These are phyloP conservation scores for Neofusicoccum sp. DNA, from an alignment of 2,329 filamentous ascomycete genomes.

Conservation along the genomic window DNA sequence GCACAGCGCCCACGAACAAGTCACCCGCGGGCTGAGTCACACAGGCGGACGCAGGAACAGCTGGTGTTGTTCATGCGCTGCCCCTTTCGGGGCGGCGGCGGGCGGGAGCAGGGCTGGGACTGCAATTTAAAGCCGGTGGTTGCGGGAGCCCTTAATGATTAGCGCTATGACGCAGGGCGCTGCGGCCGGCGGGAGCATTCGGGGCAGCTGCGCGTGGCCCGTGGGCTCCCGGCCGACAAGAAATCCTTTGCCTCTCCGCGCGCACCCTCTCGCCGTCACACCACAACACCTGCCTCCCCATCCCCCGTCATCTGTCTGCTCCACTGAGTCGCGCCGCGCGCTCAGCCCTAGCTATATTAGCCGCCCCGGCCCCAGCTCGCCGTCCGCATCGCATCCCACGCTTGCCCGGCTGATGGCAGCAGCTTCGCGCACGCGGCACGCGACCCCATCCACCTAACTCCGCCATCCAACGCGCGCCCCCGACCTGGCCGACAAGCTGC, in stretches of 20 bases:
- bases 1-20: neutral
- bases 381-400: neutral
- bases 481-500: neutral
- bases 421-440: constrained; percentile 13
- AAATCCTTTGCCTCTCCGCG: constrained; percentile 17
- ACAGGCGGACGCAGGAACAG: neutral
- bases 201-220: constrained; percentile 1
- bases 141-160: constrained; percentile 8
- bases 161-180: constrained; percentile 8
- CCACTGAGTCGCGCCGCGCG: neutral
- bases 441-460: constrained; percentile 7
- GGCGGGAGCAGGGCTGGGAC: neutral
- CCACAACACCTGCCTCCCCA: constrained; percentile 5
- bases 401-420: constrained; percentile 5
- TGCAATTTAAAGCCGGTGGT: constrained; percentile 5
- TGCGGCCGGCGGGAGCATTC: constrained; percentile 1
- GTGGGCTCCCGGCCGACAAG: constrained; percentile 5
- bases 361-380: neutral
- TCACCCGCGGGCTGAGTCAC: neutral
- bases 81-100: neutral
- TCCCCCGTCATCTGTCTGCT: constrained; percentile 2
- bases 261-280: constrained; percentile 15
- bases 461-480: constrained; percentile 11
- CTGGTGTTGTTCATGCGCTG: neutral
- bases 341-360: constrained; percentile 10